Evolutionary conservation across 768 basidiomycete genomes (phyloP).

Genomic region (Mycena galericulata): DNA sequence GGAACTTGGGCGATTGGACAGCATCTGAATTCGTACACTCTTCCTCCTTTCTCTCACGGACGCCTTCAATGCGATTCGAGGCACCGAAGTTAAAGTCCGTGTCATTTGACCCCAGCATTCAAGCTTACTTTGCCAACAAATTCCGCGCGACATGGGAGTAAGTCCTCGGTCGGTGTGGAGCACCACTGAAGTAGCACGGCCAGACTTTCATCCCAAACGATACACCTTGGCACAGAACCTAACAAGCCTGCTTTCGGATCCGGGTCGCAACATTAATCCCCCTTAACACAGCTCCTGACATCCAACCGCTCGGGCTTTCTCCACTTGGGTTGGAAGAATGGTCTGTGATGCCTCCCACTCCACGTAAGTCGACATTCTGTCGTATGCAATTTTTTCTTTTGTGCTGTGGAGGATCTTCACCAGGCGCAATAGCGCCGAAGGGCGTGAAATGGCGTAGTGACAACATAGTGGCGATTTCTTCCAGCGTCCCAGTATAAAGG

Average conservation of each 20-base stretch:
- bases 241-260: no score
- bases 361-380: no score
- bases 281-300: constrained; percentile 4
- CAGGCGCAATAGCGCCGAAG: constrained; percentile 6
- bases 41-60: no score
- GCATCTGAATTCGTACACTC: no score
- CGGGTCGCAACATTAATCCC: constrained; percentile 11
- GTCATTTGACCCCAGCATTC: no score
- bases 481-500: constrained; percentile 9
- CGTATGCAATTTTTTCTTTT: constrained; percentile 1
- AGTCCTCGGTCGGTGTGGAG: neutral
- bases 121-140: no score
- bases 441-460: constrained; percentile 7
- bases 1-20: no score
- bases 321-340: constrained; percentile 1
- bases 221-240: no score
- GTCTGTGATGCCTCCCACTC: no score
- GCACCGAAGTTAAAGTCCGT: no score
- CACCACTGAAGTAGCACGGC: neutral
- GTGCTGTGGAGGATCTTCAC: constrained; percentile 7
- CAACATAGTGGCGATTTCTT: constrained; percentile 15
- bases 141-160: neutral
- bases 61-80: no score
- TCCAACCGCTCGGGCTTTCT: constrained; percentile 3
- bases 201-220: no score